Evolutionary conservation across 129 eudicot genomes (phyloP), one percentile per base, ranked within the genome.

Genomic region (Centella asiatica): DNA sequence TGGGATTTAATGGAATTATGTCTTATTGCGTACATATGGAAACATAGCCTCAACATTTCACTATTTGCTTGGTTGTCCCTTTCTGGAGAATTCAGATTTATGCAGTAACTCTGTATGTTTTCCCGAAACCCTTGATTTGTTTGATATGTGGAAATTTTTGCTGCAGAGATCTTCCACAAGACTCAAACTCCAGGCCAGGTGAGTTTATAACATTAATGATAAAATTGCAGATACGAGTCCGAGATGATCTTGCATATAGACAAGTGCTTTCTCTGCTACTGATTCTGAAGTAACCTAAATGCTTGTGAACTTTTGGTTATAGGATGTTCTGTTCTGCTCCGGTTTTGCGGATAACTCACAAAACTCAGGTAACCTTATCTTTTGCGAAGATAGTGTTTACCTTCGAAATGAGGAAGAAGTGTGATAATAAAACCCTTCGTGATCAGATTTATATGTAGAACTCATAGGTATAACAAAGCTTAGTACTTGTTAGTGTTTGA

Each of bases 271-370:
- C 28, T 24, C 25, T 51, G 26, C 12, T 23, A 23, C 14, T 12
- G 25, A 62, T 13, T 61, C 25, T 14, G 14, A 42, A 39, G 44
- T 23, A 53, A 47, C 22, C 20, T 33, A 40, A 44, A 36, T 45
- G 12, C 32, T 25, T n/a, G 27, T 66, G 51, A 14, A 44, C 36
- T 29, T 66, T 19, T 31, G 45, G 13, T 22, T 72, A 72, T 79
- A 90, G 98, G 90, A 81, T 60, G 57, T 81, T 42, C 72, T 74
- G 58, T 70, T 86, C 57, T 69, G 85, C 81, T 71, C 94, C 9
- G 76, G 82, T 49, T 81, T 83, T 54, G 78, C 71, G 44, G 85
- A 86, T 73, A 85, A 63, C 66, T 72, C 83, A 17, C 78, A 79
- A 55, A 75, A 71, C 66, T 73, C 97, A 27, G 94, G 97, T 90